Base-by-base conservation (phyloP, 2,329 filamentous ascomycete species). In the Nemania abortiva region DNA sequence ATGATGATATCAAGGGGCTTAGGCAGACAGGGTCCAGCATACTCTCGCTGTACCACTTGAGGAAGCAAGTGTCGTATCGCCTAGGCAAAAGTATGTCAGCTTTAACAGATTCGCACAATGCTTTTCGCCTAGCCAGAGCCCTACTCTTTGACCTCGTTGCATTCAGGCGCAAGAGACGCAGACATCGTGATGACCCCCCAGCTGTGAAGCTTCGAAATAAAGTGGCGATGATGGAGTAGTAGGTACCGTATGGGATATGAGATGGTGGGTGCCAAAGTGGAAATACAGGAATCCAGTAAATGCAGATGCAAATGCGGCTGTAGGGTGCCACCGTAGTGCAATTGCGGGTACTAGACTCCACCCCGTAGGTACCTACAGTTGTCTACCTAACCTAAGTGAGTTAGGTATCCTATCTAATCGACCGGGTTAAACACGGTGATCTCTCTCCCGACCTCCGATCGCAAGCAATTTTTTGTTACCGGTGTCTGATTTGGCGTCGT, bases 31-130 rank as follows among this genome's bases (percentile, higher is more conserved):
- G 58, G 52, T 50, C 59, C 72, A 34, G 81, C 91, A 68, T 86
- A 98, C 96, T 98, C 83, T 99, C 96, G 79, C 95, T 98, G 81
- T 99, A 99, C 96, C 96, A 99, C 83, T 97, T 98, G 72, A 99
- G 84, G 80, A 99, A 99, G 83, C 96, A 99, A 61, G 92, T 95
- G 81, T 99, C 96, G 79, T 99, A 99, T 76, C 91, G 93, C 80
- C 95, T 98, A 70, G 6, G 49, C 52, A 63, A 65, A 45, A 4
- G 18, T 18, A 6, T 31, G 70, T 69, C 64, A 75, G 60, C 52
- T 37, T 39, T 27, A 27, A 10, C 20, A 39, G 18, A 11, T 27
- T 37, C 20, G 9, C 1, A n/a, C 3, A 24, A 22, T 22, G 18
- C 2, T 1, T 24, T 45, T 31, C 60, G 6, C 80, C 24, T 54